Evolutionary conservation across 1,284 basidiomycete species (phyloP), one percentile per base, ranked within the genome.

Genomic region (Bondarzewia mesenterica): DNA sequence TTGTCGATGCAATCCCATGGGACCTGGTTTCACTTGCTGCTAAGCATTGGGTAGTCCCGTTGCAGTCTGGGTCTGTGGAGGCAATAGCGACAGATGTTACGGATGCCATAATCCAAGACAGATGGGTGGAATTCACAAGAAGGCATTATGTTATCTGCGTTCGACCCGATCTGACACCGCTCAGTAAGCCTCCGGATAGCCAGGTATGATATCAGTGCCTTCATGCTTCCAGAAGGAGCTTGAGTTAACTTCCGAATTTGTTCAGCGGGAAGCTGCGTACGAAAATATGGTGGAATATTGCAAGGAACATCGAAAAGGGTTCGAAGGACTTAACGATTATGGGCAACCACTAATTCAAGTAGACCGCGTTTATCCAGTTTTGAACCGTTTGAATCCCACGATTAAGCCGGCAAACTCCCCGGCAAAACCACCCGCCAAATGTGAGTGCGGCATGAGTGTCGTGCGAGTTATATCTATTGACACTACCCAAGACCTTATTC

Each of bases 281-380:
- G 63, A 64, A 2, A 87, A 64, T 58, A 68, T 85, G 38, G 57
- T 87, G 14, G 83, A 82, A 49, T 83, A 81, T 56, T 83, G 78
- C 66, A 77, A 75, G 61, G 68, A 71, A 7, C 73, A 73, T 44
- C 67, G 76, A 40, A 79, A 80, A 59, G 72, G 72, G 14, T 85
- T 89, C 50, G 68, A 75, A 50, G 78, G 77, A 5, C 61, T 89
- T 46, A 65, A 75, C 54, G 68, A 85, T 59, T 67, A 77, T 50
- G 62, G 72, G 16, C 89, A 91, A 59, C 82, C 86, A 1, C 69
- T 92, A 48, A 71, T 91, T 39, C 78, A 91, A 63, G 80, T 88
- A 18, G 61, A 65, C 4, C 70, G 72, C 37, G 63, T 82, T 42
- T 69, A 78, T 25, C 56, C 64, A 20, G 60, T 73, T 26, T 56